These are phyloP conservation scores for Beauveria sp. DNA, from an alignment of 2,329 filamentous ascomycete genomes.

Conservation along the genomic window DNA sequence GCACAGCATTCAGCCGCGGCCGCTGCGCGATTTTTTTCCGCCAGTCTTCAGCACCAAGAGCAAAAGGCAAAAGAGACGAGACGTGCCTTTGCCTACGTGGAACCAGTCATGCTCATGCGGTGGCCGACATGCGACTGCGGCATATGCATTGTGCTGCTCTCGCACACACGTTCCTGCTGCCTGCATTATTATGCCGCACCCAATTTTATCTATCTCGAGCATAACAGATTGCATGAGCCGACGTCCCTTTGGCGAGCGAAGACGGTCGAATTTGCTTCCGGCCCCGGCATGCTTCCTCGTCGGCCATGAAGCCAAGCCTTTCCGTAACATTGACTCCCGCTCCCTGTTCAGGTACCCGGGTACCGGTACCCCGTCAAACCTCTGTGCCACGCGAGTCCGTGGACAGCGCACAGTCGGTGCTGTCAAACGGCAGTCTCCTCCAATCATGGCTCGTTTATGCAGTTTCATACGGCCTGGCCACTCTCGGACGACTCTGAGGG, in stretches of 20 bases:
- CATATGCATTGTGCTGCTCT: background rate
- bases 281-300: background rate
- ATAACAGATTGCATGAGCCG: background rate
- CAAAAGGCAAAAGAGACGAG: background rate
- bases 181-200: background rate
- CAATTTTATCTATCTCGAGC: background rate
- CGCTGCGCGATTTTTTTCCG: background rate
- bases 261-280: background rate
- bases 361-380: background rate
- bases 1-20: background rate
- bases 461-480: background rate
- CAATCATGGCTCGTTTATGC: background rate
- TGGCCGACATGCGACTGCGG: background rate
- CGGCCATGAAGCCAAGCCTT: background rate
- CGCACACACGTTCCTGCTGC: too few relatives aligned
- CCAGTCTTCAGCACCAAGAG: background rate
- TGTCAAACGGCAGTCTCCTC: background rate
- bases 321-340: background rate
- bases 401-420: background rate
- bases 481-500: background rate
- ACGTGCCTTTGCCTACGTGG: conserved; percentile 9
- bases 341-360: background rate
- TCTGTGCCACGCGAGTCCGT: background rate
- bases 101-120: conserved; percentile 3
- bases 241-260: background rate